These are phyloP conservation scores for Acorus calamus DNA, from an alignment of 106 monocot species.

Conservation along the genomic window DNA sequence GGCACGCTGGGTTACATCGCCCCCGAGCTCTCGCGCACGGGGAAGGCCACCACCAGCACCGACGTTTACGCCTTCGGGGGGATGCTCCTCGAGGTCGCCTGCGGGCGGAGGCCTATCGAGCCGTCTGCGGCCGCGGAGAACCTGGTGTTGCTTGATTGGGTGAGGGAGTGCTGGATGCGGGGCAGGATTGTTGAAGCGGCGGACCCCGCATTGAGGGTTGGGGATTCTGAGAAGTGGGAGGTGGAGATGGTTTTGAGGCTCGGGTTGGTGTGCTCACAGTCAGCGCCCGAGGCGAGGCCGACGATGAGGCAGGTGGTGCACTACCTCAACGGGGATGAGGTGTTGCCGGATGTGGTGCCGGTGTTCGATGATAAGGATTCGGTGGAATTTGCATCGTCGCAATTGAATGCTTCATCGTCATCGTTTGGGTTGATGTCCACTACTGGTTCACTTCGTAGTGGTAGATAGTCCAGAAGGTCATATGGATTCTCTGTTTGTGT, in stretches of 20 bases:
- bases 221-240: neutral
- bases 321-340: slow-evolving; percentile 5
- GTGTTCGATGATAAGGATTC: too few relatives aligned
- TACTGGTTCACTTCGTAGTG: too few relatives aligned
- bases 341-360: slow-evolving; percentile 1
- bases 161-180: neutral
- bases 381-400: too few relatives aligned
- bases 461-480: too few relatives aligned
- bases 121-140: neutral
- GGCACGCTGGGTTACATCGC: neutral
- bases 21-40: neutral
- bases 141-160: slow-evolving; percentile 4
- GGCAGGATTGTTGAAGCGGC: neutral
- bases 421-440: too few relatives aligned
- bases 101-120: neutral
- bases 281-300: slow-evolving; percentile 14
- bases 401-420: too few relatives aligned
- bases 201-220: neutral
- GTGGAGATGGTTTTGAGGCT: slow-evolving; percentile 18
- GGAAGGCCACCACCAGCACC: neutral
- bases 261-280: slow-evolving; percentile 23
- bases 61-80: neutral
- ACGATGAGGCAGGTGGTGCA: slow-evolving; percentile 21
- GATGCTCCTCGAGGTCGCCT: neutral
- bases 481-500: too few relatives aligned